Base-by-base conservation (phyloP, 352 stramenopile genomes). In the Globisporangium cederbergense region DNA sequence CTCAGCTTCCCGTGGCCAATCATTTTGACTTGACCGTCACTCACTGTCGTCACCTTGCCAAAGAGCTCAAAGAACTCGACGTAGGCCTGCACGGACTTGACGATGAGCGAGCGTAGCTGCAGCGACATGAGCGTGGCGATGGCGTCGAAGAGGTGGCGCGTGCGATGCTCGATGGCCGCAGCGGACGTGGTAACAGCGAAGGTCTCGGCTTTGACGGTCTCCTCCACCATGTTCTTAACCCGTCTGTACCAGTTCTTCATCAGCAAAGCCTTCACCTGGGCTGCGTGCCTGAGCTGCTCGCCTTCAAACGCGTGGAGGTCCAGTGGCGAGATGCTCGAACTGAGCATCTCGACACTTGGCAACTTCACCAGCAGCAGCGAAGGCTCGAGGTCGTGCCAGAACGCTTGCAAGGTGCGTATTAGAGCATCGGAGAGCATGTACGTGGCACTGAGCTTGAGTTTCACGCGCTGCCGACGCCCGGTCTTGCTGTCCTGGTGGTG, bases 71-170 rank as follows among this genome's bases (percentile, higher is more conserved):
- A 94, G 60, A 90, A 94, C 0, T 58, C 66, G 2, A 87, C 70
- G 62, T 91, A 94, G 9, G 72, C 69, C 52, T 75, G 60, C 20
- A 92, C 81, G 0, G 86, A 91, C 40, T 83, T 84, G 49, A 86
- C 68, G 14, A 91, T 67, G 5, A 94, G 70, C 10, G 79, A 76
- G 2, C 83, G 78, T 10, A 91, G 70, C 62, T 94, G 86, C 0
- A 91, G 64, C 18, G 81, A 90, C 86, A 94, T 94, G 40, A 91
- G 69, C 45, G 75, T 76, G 0, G 72, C 76, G n/a, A 92, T 70
- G 0, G 77, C 73, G 47, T 90, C 78, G 20, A 94, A 86, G 18
- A 90, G 54, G 38, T 89, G 86, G 8, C 73, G 74, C 38, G 76
- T 45, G 0, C 75, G 62, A 10, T 73, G 51, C 25, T 63, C 72